Evolutionary conservation across 2,329 filamentous ascomycete genomes (phyloP), one percentile per base, ranked within the genome.

Genomic region (Thielaviopsis cerberus): DNA sequence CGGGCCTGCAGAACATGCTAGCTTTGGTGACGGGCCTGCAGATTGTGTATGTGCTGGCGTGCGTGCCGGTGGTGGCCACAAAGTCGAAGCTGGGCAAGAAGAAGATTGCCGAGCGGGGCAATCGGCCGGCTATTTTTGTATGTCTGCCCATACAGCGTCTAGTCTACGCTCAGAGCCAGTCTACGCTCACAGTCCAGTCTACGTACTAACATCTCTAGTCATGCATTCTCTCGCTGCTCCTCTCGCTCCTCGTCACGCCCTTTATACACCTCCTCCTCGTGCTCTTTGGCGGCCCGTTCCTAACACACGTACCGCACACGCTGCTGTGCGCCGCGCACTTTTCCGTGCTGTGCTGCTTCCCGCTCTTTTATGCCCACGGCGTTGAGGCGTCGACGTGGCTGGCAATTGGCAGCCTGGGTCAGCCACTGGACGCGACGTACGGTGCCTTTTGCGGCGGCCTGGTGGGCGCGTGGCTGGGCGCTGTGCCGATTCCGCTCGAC

Each of bases 401-500:
- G 7, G 73, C 77, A 52, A 78, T 89, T 50, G 79, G 82, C 23
- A 78, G 86, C 20, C 75, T 81, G 54, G 73, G 83, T 20, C 77
- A 76, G 51, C 88, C 90, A 0, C 73, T 92, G 23, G 92, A 97
- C 69, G 86, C 90, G 67, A 81, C 87, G 0, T 92, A 88, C 71
- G 91, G 89, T 2, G 88, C 81, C 1, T 76, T 88, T 10, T 69
- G 90, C n/a, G 92, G 92, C 4, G 82, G 82, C 0, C 73, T 85
- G 25, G 65, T 91, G 1, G 92, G 92, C 5, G 88, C 88, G 48
- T 97, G 92, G 92, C 72, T 95, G 50, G 92, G 92, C 3, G 92
- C 92, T 7, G 81, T 97, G 57, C 92, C 94, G 0, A 97, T 98
- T 64, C 92, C 92, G 1, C 74, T 98, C 63, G 92, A 98, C 69